Conservation (phyloP, 2,329 filamentous ascomycete species). For the Phialophora verrucosa region DNA sequence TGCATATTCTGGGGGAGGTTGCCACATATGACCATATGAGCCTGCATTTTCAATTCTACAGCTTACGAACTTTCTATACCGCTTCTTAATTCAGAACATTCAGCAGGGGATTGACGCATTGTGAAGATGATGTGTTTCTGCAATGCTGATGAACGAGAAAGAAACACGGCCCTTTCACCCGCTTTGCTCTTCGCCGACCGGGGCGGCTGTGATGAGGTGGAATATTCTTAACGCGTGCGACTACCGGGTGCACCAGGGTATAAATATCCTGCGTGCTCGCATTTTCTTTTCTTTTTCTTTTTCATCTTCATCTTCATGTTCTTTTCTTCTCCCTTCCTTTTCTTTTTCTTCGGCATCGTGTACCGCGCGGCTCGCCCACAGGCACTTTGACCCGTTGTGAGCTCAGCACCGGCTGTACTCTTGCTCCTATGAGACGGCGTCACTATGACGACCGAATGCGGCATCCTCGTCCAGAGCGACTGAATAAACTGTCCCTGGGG, state of each 20-base stretch:
- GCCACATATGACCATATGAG: slow-evolving; percentile 4
- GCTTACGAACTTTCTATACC: background rate
- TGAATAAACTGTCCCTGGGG: background rate
- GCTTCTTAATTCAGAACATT: slow-evolving; percentile 8
- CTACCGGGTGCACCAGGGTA: background rate
- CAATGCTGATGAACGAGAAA: background rate
- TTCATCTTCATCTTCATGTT: no score
- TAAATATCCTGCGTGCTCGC: background rate
- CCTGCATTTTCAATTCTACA: slow-evolving; percentile 2
- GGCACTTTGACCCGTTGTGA: slow-evolving; percentile 5
- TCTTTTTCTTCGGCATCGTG: slow-evolving; percentile 5
- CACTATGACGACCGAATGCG: no score
- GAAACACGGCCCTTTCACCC: background rate
- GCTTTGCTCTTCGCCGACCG: background rate
- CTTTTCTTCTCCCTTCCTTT: background rate
- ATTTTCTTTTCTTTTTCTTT: background rate
- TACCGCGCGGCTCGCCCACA: background rate
- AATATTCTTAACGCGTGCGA: background rate
- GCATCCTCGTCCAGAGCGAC: background rate
- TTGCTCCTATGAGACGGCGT: background rate
- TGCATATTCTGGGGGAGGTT: background rate
- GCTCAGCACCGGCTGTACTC: background rate
- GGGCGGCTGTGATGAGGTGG: background rate
- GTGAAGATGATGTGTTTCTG: background rate
- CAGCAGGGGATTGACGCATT: background rate